Conservation (phyloP, 208 protist species). For the Strigomonas oncopelti region DNA sequence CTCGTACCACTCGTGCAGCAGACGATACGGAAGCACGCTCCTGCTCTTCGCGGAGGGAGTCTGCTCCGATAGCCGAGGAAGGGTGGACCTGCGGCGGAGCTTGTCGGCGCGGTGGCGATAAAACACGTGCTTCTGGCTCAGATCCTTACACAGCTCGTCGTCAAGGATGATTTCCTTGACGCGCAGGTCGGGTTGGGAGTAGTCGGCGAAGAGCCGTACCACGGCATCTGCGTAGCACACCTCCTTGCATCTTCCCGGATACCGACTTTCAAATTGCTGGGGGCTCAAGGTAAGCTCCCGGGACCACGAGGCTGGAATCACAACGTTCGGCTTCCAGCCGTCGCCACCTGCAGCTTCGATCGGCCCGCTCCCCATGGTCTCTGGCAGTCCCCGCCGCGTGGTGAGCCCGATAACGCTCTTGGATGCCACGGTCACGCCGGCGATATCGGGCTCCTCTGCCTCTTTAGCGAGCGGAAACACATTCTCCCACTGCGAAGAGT, state of each 20-base stretch:
- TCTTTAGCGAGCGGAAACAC: slow-evolving; percentile 44
- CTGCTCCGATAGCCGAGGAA: slow-evolving; percentile 18
- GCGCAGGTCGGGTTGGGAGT: slow-evolving; percentile 73
- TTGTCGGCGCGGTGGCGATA: slow-evolving; percentile 84
- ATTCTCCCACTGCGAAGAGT: slow-evolving; percentile 74
- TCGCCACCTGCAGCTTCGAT: too few relatives aligned
- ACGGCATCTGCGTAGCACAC: slow-evolving; percentile 74
- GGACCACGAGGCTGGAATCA: slow-evolving; percentile 70
- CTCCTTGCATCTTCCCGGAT: slow-evolving; percentile 63
- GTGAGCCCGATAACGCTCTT: neutral
- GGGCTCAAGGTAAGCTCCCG: slow-evolving; percentile 58
- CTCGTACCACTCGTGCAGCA: slow-evolving; percentile 76
- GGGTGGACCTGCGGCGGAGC: slow-evolving; percentile 52
- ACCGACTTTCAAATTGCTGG: slow-evolving; percentile 78
- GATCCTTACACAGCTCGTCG: slow-evolving; percentile 33
- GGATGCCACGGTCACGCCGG: neutral
- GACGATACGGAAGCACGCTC: slow-evolving; percentile 17
- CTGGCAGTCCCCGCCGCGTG: neutral
- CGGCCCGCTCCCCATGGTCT: too few relatives aligned
- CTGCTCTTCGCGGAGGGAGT: slow-evolving; percentile 3
- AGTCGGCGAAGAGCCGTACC: slow-evolving; percentile 65
- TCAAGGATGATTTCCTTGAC: slow-evolving; percentile 61
- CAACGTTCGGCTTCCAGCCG: slow-evolving; percentile 16
- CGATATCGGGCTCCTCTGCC: slow-evolving; percentile 26
- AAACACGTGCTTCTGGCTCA: slow-evolving; percentile 65